phyloP scores from a whole-genome alignment of 225 moss, liverwort and hornwort genomes.

The Physcomitrellopsis africana region DNA sequence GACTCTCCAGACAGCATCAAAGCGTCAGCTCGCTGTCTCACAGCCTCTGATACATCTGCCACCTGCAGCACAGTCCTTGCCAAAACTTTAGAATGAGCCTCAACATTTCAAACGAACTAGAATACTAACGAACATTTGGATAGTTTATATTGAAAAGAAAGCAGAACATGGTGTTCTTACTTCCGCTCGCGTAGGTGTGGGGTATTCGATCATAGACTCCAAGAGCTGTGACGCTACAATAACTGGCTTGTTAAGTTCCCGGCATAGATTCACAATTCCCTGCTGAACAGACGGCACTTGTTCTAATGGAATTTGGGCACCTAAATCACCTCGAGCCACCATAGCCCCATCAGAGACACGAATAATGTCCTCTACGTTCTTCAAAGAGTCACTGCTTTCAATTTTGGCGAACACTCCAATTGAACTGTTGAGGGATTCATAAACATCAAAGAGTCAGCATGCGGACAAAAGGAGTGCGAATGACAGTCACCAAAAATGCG shows the following conservation, averaged over 20 bases:
- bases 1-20: constrained; percentile 98
- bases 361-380: constrained; percentile 88
- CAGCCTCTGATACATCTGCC: constrained; percentile 97
- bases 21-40: constrained; percentile 95
- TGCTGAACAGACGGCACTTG: constrained; percentile 98
- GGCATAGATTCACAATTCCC: constrained; percentile 75
- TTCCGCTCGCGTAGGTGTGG: constrained; percentile 98
- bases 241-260: constrained; percentile 93
- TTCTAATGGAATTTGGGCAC: constrained; percentile 95
- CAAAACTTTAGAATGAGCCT: constrained; percentile 7
- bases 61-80: constrained; percentile 53
- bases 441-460: not conserved
- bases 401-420: constrained; percentile 96
- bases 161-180: constrained; percentile 36
- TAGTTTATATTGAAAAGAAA: too few species aligned
- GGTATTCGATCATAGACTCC: constrained; percentile 99
- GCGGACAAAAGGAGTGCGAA: not conserved
- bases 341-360: constrained; percentile 95
- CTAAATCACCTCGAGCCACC: constrained; percentile 98
- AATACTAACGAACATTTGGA: too few species aligned
- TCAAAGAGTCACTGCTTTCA: constrained; percentile 92
- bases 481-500: not conserved
- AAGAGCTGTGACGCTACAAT: constrained; percentile 97
- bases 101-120: too few species aligned
- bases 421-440: constrained; percentile 50